These are phyloP conservation scores for Fusarium nematophilum DNA, from an alignment of 2,329 filamentous ascomycete species.

Conservation along the genomic window DNA sequence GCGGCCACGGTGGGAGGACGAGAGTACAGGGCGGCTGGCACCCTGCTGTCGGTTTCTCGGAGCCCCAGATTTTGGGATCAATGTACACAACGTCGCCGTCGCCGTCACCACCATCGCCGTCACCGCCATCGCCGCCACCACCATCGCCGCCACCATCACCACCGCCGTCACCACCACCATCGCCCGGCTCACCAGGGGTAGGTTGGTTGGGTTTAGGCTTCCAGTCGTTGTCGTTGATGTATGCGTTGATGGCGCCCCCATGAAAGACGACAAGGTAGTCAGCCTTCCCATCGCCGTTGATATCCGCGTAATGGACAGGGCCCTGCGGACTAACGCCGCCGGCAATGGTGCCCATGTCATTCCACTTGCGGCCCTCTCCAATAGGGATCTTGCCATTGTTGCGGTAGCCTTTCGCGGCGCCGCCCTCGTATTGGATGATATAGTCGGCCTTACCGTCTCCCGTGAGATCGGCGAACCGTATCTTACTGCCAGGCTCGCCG, in stretches of 20 bases:
- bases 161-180: background rate
- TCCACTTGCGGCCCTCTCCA: slow-evolving; percentile 15
- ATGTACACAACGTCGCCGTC: slow-evolving; percentile 12
- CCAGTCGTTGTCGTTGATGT: slow-evolving; percentile 20
- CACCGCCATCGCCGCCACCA: background rate
- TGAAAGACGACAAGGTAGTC: slow-evolving; percentile 27
- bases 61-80: slow-evolving; percentile 15
- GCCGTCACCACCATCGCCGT: background rate
- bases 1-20: slow-evolving; percentile 17
- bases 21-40: slow-evolving; percentile 21
- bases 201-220: too few species aligned
- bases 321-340: slow-evolving; percentile 17
- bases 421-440: slow-evolving; percentile 21
- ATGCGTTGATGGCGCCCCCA: slow-evolving; percentile 22
- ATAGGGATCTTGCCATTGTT: slow-evolving; percentile 15
- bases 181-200: too few species aligned
- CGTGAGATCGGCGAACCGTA: slow-evolving; percentile 18
- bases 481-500: slow-evolving; percentile 16
- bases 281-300: slow-evolving; percentile 28
- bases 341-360: slow-evolving; percentile 19
- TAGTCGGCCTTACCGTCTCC: slow-evolving; percentile 24
- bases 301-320: slow-evolving; percentile 25
- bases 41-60: slow-evolving; percentile 1
- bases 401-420: slow-evolving; percentile 11
- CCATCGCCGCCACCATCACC: background rate